Evolutionary conservation across 495 filamentous ascomycete species (phyloP), one percentile per base, ranked within the genome.

Genomic region (Stereocaulon alpinum): DNA sequence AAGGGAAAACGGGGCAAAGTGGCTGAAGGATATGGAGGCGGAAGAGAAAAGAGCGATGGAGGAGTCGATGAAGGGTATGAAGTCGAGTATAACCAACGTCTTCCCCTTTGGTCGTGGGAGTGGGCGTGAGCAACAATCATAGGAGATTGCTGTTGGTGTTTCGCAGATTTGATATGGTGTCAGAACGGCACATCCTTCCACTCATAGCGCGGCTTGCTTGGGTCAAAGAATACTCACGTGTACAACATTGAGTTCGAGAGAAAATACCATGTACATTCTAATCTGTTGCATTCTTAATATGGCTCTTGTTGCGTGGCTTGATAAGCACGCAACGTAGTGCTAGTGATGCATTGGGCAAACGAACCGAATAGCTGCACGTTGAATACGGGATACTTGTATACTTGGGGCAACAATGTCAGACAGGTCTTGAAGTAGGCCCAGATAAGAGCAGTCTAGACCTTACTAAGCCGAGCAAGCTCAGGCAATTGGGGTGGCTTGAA

Each of bases 31-130:
- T 72, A 91, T 95, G 77, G 86, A 84, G 43, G 83, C 82, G 42
- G 80, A 86, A 61, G 84, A 88, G 71, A 90, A 96, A 79, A 91
- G 87, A 77, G 77, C 81, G 59, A 84, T 86, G 63, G 86, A 94
- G 63, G 90, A 95, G 74, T 84, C 85, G 70, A 93, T 95, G 88
- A 86, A 88, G 74, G 86, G 78, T 65, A 95, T 88, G 86, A 86
- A 83, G 73, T 78, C 74, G 61, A 80, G 81, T 34, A 76, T 86
- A 64, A 79, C 78, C 30, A 73, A 79, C 55, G 75, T 79, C 68
- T 47, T 63, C 5, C 61, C 61, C 7, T 80, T 85, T 64, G 78
- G 79, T 1, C 66, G 68, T 11, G 59, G 63, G 54, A 65, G 61
- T 42, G 67, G 67, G 50, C 63, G 62, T 42, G 69, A 74, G 61